Evolutionary conservation across 2,329 filamentous ascomycete species (phyloP), one percentile per base, ranked within the genome.

Genomic region (Cryoendolithus antarcticus): DNA sequence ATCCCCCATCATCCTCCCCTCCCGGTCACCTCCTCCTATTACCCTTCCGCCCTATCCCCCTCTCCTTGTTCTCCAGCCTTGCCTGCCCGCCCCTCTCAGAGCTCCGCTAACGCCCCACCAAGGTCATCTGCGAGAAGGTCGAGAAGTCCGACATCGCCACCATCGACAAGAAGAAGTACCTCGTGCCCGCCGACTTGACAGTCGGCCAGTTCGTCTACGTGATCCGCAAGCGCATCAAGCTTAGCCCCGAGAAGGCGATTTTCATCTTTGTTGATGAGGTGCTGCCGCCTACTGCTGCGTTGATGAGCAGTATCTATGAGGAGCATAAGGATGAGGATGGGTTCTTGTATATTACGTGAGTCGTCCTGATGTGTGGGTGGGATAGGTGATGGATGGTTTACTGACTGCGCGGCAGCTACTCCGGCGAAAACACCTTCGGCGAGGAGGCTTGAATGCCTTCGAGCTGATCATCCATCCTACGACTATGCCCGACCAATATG

Each of bases 131-230:
- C 74, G 91, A 96, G 69, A 96, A 96, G 74, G 89, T 96, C 54
- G 91, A 98, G 70, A 96, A 95, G 72, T 93, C 84, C 46, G 91
- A 98, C 62, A 98, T 98, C 56, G 91, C 91, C 45, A 96, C 91
- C 52, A 98, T 98, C 74, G 91, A 98, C 71, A 98, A 98, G 81
- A 98, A 98, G 80, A 98, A 98, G 72, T 98, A 98, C 61, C 77
- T 98, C 36, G 91, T 98, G 21, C 91, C 91, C 9, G 86, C 91
- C 54, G 91, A 98, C 62, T 77, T 98, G 60, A 98, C 91, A 47
- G 91, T 98, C 48, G 91, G 91, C 57, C 91, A 98, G 80, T 95
- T 98, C 62, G 91, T 98, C 70, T 98, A 98, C 67, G 91, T 98
- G 50, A 98, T 98, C 69, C 86, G 91, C 64, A 98, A 98, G 77